Base-by-base conservation (phyloP, 352 stramenopile genomes). In the Globisporangium middletonii region DNA sequence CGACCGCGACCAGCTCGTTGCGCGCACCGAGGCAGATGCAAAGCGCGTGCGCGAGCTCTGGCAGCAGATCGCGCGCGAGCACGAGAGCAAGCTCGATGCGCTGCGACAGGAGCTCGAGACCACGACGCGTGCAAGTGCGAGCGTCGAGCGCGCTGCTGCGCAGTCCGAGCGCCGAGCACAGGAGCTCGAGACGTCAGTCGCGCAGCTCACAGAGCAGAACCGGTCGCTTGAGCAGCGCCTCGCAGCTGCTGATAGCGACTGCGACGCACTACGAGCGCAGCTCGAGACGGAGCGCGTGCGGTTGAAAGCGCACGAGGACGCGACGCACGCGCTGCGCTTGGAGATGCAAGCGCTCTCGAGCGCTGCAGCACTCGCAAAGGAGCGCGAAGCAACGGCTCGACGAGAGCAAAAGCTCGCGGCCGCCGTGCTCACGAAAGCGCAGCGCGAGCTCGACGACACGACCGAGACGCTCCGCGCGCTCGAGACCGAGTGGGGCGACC, bases 21-120 rank as follows among this genome's bases (percentile, higher is more conserved):
- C 84, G 62, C 68, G 74, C 35, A 94, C 81, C 13, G 79, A 94
- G 62, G 78, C 65, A 15, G 81, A 92, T 38, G 83, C 83, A 0
- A 79, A 74, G 57, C 75, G 81, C 33, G 72, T 94, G 50, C 68
- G 81, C n/a, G 77, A 88, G 55, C 63, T 94, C 19, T 92, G 81
- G 79, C 75, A 86, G 49, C 79, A 92, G 65, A 89, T 91, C 59
- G 75, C 71, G 35, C 70, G 65, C 27, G 79, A 92, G 62, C 81
- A 94, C 57, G 69, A 83, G 53, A 71, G 68, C 4, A 75, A 92
- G 60, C 60, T 80, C 11, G 68, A 77, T 45, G 57, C 62, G 5
- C 55, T 87, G 11, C 65, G 67, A 11, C 57, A 67, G 15, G 74
- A 88, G 49, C 62, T 89, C 12, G 57, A 79, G 2, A 68, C 65